Percentiles rank a stretch among this genome's conserved stretches.
These are phyloP conservation scores for Sporothrix brunneoviolacea DNA, from an alignment of 2,329 filamentous ascomycete species.

Conservation along the genomic window DNA sequence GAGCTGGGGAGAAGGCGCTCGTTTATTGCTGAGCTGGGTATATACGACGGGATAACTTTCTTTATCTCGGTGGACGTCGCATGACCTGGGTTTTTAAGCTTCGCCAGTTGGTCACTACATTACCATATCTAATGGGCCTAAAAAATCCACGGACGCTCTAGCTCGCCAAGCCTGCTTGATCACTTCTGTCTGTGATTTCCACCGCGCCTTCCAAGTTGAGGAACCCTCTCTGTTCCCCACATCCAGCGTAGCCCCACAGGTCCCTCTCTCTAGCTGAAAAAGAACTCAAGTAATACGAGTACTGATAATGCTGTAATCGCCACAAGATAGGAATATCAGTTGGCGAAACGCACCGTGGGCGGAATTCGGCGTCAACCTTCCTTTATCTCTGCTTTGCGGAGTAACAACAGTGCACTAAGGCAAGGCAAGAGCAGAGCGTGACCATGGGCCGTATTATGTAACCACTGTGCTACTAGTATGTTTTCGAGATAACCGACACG, in stretches of 20 bases:
- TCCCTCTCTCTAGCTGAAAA: no score
- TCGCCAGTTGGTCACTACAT: not conserved
- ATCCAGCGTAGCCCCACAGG: not conserved
- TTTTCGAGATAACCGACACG: no score
- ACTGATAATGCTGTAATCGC: conserved; percentile 8
- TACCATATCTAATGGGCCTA: not conserved
- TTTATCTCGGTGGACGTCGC: conserved; percentile 10
- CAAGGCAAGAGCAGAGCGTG: no score
- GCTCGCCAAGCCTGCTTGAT: conserved; percentile 5
- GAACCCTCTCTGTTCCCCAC: conserved; percentile 7
- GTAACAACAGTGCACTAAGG: no score
- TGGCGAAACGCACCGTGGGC: not conserved
- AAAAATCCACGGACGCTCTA: not conserved
- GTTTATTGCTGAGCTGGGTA: not conserved
- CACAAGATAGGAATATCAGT: not conserved
- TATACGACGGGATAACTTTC: not conserved
- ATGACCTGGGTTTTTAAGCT: conserved; percentile 8
- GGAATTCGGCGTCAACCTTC: conserved; percentile 2
- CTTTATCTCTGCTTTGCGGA: not conserved
- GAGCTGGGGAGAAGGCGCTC: not conserved
- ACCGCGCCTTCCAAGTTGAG: conserved; percentile 7
- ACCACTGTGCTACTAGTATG: no score
- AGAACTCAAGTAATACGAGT: not conserved
- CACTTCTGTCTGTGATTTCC: not conserved
- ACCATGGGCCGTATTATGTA: no score